Conservation (phyloP, 2,329 filamentous ascomycete species). For the Aspergillus tubingensis region DNA sequence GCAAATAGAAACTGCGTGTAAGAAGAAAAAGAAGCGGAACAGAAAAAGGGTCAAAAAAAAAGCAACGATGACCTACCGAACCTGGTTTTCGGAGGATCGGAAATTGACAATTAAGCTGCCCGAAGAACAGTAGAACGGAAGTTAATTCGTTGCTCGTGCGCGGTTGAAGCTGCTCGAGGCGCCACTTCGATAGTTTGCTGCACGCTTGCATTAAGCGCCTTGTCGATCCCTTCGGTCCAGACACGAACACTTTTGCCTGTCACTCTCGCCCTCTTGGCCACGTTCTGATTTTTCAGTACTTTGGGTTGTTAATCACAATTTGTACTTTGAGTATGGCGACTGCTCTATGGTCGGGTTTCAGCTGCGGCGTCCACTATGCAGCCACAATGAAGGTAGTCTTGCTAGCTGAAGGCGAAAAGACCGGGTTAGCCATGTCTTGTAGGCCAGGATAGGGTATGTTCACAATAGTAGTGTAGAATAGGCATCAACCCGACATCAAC, state of each 20-base stretch:
- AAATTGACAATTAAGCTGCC: background rate
- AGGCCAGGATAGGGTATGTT: background rate
- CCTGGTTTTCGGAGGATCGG: background rate
- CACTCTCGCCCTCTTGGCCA: background rate
- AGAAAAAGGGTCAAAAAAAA: background rate
- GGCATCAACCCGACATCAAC: background rate
- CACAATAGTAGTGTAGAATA: background rate
- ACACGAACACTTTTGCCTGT: background rate
- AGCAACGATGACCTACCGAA: background rate
- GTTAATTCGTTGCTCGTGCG: background rate
- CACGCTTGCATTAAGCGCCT: background rate
- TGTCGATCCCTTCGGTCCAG: background rate
- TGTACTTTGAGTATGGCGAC: background rate
- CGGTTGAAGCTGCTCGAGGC: constrained; percentile 7
- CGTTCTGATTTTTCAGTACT: background rate
- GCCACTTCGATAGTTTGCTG: constrained; percentile 17
- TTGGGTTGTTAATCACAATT: background rate
- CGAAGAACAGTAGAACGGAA: background rate
- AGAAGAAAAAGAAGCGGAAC: background rate
- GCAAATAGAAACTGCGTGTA: background rate
- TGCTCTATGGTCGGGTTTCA: background rate
- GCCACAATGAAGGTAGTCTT: background rate
- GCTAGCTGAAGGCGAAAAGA: background rate
- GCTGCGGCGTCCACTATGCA: background rate
- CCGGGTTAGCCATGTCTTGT: background rate